Evolutionary conservation across 139 green algal genomes (phyloP), one percentile per base, ranked within the genome.

Genomic region (Auxenochlorella pyrenoidosa): DNA sequence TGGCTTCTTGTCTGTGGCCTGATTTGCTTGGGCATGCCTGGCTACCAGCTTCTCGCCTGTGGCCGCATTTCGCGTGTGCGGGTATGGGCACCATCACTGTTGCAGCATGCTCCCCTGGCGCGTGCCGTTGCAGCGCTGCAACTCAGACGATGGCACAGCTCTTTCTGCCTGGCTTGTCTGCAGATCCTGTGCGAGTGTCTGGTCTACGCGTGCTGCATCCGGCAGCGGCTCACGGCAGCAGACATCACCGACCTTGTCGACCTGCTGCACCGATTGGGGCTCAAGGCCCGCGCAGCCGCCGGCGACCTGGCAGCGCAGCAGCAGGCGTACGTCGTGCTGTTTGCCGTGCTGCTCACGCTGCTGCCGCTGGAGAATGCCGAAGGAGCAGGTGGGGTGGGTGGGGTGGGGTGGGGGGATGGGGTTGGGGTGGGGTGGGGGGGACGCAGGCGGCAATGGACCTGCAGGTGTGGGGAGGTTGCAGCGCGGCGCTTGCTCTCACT

Each of bases 111-210:
- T n/a, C n/a, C n/a, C n/a, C n/a, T n/a, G n/a, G n/a, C n/a, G n/a
- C n/a, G n/a, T n/a, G n/a, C n/a, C n/a, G n/a, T n/a, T n/a, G n/a
- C n/a, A n/a, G n/a, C n/a, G n/a, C n/a, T n/a, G n/a, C n/a, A n/a
- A n/a, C n/a, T n/a, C n/a, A n/a, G n/a, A n/a, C n/a, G n/a, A n/a
- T n/a, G n/a, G n/a, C n/a, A n/a, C 54, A 63, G 18, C 18, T 24
- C 38, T 28, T 47, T 0, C 41, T 34, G 15, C 34, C 19, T 36
- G 38, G 10, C 3, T 30, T 71, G 16, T 21, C 34, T 65, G 77
- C 54, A 81, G 72, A n/a, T 85, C 6, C 71, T 87, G n/a, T 91
- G 88, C 91, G 84, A 94, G 66, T 95, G 92, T 82, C 91, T 97
- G 78, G 89, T 95, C 41, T 95, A 95, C 51, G 87, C 84, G 18